Percentiles rank a stretch among this genome's conserved stretches.
phyloP scores from a whole-genome alignment of 2,329 filamentous ascomycete species.

The Dryadomyces sulphureus region DNA sequence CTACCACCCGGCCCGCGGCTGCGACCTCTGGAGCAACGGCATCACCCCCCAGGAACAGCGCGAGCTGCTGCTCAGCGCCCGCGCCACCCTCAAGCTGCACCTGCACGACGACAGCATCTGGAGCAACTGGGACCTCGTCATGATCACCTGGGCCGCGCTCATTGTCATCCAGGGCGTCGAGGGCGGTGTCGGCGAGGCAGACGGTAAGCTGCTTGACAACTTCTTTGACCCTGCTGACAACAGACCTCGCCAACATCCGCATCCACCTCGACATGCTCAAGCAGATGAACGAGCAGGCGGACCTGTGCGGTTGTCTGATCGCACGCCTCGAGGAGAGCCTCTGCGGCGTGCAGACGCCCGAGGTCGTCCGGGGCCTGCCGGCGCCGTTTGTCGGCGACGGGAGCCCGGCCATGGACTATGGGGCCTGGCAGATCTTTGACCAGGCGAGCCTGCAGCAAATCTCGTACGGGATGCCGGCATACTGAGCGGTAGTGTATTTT shows the following conservation, averaged over 20 bases:
- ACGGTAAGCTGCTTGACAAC: neutral
- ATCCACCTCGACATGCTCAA: conserved; percentile 9
- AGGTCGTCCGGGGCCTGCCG: neutral
- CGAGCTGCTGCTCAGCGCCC: conserved; percentile 8
- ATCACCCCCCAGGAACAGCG: conserved; percentile 9
- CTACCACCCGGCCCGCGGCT: conserved; percentile 10
- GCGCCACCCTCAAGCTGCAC: conserved; percentile 9
- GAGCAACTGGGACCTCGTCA: conserved; percentile 11
- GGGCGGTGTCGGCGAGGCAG: conserved; percentile 6
- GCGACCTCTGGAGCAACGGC: conserved; percentile 7
- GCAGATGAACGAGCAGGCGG: conserved; percentile 3
- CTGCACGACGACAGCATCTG: conserved; percentile 9
- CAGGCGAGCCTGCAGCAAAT: conserved; percentile 10
- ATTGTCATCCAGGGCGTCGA: conserved; percentile 9
- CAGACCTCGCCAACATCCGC: conserved; percentile 8
- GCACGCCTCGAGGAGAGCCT: conserved; percentile 8
- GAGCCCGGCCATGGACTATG: conserved; percentile 2
- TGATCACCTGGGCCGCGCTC: conserved; percentile 10
- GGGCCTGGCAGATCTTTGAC: conserved; percentile 9
- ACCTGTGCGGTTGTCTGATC: conserved; percentile 5
- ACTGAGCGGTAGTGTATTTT: neutral
- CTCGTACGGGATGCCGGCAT: neutral
- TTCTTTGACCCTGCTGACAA: neutral
- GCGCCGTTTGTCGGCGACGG: neutral
- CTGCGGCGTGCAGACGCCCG: conserved; percentile 4